Conservation (phyloP, 805 yeast species). For the Candida ponderosae region DNA sequence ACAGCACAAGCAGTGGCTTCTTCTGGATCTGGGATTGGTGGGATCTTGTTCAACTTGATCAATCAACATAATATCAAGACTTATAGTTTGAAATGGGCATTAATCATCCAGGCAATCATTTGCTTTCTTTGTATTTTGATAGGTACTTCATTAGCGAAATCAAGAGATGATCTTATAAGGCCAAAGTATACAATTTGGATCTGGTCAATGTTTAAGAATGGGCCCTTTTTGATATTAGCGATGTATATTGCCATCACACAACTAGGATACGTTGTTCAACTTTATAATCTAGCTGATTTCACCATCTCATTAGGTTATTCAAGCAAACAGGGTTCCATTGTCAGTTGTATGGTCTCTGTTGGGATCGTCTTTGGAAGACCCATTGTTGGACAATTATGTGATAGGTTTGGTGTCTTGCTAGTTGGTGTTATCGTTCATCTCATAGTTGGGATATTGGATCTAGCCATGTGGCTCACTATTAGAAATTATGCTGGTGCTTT, state of each 20-base stretch:
- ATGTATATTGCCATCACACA: slow-evolving; percentile 39
- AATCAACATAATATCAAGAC: slow-evolving; percentile 25
- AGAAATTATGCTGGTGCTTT: slow-evolving; percentile 49
- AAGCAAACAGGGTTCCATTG: slow-evolving; percentile 46
- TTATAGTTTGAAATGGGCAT: slow-evolving; percentile 25
- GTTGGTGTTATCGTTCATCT: slow-evolving; percentile 30
- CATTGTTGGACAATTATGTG: slow-evolving; percentile 40
- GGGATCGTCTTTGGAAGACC: slow-evolving; percentile 56
- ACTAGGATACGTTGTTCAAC: slow-evolving; percentile 53
- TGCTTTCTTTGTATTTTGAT: slow-evolving; percentile 26
- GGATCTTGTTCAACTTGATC: slow-evolving; percentile 31
- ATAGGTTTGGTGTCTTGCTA: slow-evolving; percentile 44
- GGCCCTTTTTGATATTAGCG: slow-evolving; percentile 34
- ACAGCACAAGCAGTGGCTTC: slow-evolving; percentile 31
- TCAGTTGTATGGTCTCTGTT: slow-evolving; percentile 51
- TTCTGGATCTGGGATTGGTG: slow-evolving; percentile 36
- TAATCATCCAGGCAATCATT: slow-evolving; percentile 28
- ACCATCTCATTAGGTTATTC: slow-evolving; percentile 53
- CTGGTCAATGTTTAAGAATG: slow-evolving; percentile 24
- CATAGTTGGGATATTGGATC: slow-evolving; percentile 31
- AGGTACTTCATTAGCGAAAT: slow-evolving; percentile 27
- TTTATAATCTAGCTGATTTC: slow-evolving; percentile 53
- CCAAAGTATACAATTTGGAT: slow-evolving; percentile 35
- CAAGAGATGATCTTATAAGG: slow-evolving; percentile 29
- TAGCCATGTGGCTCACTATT: slow-evolving; percentile 53